Percentiles rank a stretch among this genome's conserved stretches.
Conservation (phyloP, 2,329 filamentous ascomycete species). For the Exophiala lecanii-corni region DNA sequence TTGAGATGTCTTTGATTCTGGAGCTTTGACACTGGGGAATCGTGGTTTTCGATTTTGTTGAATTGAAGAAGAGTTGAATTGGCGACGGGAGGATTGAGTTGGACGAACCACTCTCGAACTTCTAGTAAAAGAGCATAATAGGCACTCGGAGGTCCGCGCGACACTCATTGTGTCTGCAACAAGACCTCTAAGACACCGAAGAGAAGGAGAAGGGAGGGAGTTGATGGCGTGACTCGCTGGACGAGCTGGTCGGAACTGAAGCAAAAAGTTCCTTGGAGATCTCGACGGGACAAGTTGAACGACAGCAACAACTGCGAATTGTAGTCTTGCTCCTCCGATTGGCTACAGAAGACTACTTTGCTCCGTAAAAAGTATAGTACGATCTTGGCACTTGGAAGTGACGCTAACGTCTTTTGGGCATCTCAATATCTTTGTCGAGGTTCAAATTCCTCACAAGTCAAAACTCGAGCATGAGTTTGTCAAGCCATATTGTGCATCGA, state of each 20-base stretch:
- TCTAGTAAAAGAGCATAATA: constrained; percentile 43
- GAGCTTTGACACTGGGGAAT: constrained; percentile 36
- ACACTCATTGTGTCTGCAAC: constrained; percentile 42
- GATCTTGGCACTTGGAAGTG: constrained; percentile 6
- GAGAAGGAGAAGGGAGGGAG: background rate
- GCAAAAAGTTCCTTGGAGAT: background rate
- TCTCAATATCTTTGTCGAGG: constrained; percentile 7
- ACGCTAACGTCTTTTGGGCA: constrained; percentile 6
- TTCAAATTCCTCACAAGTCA: too few species aligned
- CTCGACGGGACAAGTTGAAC: background rate
- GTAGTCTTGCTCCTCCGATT: background rate
- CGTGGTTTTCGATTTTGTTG: constrained; percentile 36
- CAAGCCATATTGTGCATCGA: too few species aligned
- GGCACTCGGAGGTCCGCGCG: constrained; percentile 46
- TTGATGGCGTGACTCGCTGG: background rate
- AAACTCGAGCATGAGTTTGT: too few species aligned
- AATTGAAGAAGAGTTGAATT: constrained; percentile 44
- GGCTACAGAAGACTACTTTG: constrained; percentile 5
- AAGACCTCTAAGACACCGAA: background rate
- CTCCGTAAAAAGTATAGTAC: background rate
- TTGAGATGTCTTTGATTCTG: constrained; percentile 27
- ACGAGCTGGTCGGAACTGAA: background rate
- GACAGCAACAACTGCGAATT: background rate
- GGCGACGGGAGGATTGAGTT: constrained; percentile 42
- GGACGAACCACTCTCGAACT: constrained; percentile 35